Base-by-base conservation (phyloP, 1,284 basidiomycete genomes). In the Stygiomarasmius scandens region DNA sequence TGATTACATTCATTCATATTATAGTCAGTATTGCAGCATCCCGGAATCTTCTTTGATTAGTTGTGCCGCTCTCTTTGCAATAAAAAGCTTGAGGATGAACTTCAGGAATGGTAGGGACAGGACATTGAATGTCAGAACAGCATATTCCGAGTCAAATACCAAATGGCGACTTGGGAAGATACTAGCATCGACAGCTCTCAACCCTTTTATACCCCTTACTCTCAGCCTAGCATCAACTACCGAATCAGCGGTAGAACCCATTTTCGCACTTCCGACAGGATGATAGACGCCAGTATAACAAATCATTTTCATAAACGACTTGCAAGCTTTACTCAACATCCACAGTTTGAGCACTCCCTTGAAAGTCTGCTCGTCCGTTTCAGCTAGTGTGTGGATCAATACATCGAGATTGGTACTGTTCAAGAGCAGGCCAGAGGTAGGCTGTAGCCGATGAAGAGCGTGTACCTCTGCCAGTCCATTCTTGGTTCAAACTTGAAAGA, bases 361-460 rank as follows among this genome's bases (percentile, higher is more conserved):
- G 36, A 58, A 54, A 6, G 4, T 19, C 41, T 12, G 48, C 12
- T 41, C 38, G 16, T 19, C 38, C 38, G 48, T 58, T 23, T 23
- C 48, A 6, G 55, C 19, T 12, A 68, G 53, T n/a, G 61, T 53
- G 20, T 64, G 58, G 2, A 65, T 16, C 9, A 67, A 19, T 27
- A 68, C 52, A 25, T 66, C 44, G 9, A 68, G 44, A 52, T 67
- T 68, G 2, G 3, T 47, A n/a, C n/a, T 41, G 36, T 61, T 54
- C 51, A 59, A 63, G n/a, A 22, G 49, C 29, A 77, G 79, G 55
- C 80, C 78, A 59, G 10, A 70, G 58, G 47, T 71, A 70, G 5
- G 68, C 63, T 27, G 66, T 68, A 29, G 69, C 66, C 41, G 67
- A 64, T 44, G 67, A 71, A 14, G 65, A 63, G 5, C 66, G 58